A percentile compares a stretch with the other conserved stretches of the same genome.
Conservation (phyloP, 257 asterid species). For the Oldenlandia corymbosa region DNA sequence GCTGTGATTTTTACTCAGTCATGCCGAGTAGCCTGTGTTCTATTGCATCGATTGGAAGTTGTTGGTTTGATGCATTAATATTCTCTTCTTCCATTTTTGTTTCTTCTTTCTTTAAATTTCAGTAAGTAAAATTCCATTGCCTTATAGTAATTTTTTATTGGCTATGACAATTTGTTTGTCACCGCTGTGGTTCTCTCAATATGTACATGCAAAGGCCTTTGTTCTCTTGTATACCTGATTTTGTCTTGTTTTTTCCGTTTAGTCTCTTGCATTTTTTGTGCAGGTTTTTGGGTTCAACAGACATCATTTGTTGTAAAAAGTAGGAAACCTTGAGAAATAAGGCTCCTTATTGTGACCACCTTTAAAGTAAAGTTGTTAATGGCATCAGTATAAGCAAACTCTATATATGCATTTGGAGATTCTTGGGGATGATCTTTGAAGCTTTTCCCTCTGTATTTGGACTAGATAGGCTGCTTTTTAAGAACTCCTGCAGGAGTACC, state of each 20-base stretch:
- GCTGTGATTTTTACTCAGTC: neutral
- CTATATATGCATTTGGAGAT: slow-evolving; percentile 4
- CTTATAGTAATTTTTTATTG: too few species aligned
- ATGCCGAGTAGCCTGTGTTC: neutral
- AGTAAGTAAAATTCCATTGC: too few species aligned
- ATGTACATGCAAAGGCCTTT: neutral
- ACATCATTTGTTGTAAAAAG: neutral
- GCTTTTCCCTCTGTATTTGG: neutral
- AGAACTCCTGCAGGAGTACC: neutral
- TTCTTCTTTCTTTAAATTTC: too few species aligned
- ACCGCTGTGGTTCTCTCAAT: neutral
- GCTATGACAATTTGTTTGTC: too few species aligned
- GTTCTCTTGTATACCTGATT: neutral
- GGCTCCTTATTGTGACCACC: neutral
- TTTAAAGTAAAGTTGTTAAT: neutral
- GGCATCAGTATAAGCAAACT: neutral
- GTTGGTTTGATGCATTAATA: neutral
- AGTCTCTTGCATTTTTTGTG: neutral
- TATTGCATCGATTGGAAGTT: neutral
- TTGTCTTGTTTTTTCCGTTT: too few species aligned
- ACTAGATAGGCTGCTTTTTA: neutral
- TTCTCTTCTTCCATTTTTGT: too few species aligned
- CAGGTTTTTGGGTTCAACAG: neutral
- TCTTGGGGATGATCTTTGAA: neutral
- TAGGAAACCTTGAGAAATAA: neutral